phyloP scores from a whole-genome alignment of 495 filamentous ascomycete genomes.

The Penicillium pulvis region DNA sequence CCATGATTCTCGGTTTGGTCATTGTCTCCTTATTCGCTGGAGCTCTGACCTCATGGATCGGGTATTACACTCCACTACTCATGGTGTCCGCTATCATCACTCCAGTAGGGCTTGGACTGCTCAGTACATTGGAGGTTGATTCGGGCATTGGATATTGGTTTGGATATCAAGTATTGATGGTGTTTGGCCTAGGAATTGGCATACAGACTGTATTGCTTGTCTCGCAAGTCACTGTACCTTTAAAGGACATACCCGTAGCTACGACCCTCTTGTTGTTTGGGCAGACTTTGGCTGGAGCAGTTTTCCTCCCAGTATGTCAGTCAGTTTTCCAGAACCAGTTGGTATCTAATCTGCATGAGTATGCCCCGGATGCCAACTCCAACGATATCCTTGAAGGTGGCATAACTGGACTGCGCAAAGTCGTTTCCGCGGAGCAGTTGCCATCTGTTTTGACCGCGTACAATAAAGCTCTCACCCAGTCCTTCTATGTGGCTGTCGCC shows the following conservation, averaged over 20 bases:
- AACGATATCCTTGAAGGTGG: too few species aligned
- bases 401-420: too few species aligned
- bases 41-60: neutral
- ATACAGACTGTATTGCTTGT: neutral
- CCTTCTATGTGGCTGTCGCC: too few species aligned
- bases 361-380: too few species aligned
- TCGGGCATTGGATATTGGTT: neutral
- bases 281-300: neutral
- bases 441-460: too few species aligned
- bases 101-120: neutral
- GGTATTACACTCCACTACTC: neutral
- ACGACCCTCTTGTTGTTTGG: neutral
- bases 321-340: neutral
- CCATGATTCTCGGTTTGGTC: neutral
- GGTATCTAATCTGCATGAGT: too few species aligned
- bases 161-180: conserved; percentile 1
- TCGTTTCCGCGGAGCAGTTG: too few species aligned
- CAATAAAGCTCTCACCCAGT: too few species aligned
- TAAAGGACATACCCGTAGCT: neutral
- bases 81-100: neutral
- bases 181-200: neutral
- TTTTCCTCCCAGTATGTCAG: conserved; percentile 1
- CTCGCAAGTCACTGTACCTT: neutral
- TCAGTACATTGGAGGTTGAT: neutral
- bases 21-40: neutral